Evolutionary conservation across 2,329 filamentous ascomycete genomes (phyloP).

Genomic region (Aspergillus novofumigatus): DNA sequence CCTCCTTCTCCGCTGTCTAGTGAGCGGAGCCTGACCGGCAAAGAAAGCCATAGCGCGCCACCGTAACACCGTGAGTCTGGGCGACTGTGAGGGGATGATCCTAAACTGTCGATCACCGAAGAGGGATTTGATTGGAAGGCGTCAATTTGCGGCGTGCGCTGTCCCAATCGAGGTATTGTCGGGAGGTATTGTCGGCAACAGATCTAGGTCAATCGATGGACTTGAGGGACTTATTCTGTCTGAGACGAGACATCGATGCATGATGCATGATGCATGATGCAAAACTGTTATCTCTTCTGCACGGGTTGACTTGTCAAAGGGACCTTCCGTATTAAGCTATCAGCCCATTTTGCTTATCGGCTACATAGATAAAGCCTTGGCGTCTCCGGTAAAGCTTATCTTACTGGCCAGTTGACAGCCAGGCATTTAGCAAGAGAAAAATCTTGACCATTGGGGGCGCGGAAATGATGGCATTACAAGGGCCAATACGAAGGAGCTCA

Average conservation of each 20-base stretch:
- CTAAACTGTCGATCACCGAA: background rate
- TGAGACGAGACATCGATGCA: background rate
- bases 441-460: background rate
- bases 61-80: background rate
- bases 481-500: background rate
- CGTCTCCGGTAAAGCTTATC: background rate
- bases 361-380: background rate
- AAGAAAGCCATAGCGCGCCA: background rate
- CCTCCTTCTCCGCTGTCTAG: background rate
- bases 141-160: background rate
- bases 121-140: background rate
- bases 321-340: background rate
- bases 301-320: background rate
- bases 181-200: background rate
- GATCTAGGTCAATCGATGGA: background rate
- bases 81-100: background rate
- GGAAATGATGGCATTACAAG: background rate
- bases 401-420: background rate
- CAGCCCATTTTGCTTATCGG: background rate
- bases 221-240: background rate
- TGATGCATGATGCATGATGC: background rate
- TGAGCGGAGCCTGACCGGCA: background rate
- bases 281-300: background rate
- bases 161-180: background rate
- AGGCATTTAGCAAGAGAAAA: background rate